Conservation (phyloP, 2,329 filamentous ascomycete species). For the Sclerotiophoma versabilis region DNA sequence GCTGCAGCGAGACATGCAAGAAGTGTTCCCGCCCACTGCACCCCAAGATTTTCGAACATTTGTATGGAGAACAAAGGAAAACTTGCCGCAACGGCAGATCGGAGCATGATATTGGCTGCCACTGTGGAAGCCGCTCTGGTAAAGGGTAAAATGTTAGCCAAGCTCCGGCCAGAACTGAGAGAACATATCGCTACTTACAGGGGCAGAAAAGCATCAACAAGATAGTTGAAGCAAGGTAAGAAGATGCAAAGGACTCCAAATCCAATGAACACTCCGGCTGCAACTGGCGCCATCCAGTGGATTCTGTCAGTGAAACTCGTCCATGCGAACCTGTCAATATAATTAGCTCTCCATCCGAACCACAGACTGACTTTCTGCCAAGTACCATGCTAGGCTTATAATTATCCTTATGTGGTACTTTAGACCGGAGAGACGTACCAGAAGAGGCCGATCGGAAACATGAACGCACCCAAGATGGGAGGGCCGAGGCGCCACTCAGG, state of each 20-base stretch:
- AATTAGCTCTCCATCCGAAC: neutral
- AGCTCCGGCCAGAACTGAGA: neutral
- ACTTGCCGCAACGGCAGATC: slow-evolving; percentile 1
- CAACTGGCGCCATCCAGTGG: slow-evolving; percentile 1
- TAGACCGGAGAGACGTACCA: neutral
- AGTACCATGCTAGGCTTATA: too few species aligned
- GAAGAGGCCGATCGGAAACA: slow-evolving; percentile 2
- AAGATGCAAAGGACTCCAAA: slow-evolving; percentile 10
- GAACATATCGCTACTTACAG: neutral
- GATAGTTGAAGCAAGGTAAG: slow-evolving; percentile 7
- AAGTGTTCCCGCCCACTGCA: slow-evolving; percentile 5
- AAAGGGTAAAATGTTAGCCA: neutral
- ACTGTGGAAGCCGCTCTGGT: slow-evolving; percentile 3
- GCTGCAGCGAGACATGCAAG: neutral
- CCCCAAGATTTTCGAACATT: slow-evolving; percentile 4
- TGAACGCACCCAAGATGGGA: neutral
- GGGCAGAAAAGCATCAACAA: slow-evolving; percentile 4
- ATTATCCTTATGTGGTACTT: neutral
- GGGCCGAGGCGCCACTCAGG: slow-evolving; percentile 5
- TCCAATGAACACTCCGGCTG: slow-evolving; percentile 1
- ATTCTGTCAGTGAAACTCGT: neutral
- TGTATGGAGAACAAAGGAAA: slow-evolving; percentile 3
- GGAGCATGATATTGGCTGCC: slow-evolving; percentile 7
- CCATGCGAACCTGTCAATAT: neutral
- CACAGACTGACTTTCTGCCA: too few species aligned